These are phyloP conservation scores for Penicillium mononematosum DNA, from an alignment of 495 filamentous ascomycete species.

Conservation along the genomic window DNA sequence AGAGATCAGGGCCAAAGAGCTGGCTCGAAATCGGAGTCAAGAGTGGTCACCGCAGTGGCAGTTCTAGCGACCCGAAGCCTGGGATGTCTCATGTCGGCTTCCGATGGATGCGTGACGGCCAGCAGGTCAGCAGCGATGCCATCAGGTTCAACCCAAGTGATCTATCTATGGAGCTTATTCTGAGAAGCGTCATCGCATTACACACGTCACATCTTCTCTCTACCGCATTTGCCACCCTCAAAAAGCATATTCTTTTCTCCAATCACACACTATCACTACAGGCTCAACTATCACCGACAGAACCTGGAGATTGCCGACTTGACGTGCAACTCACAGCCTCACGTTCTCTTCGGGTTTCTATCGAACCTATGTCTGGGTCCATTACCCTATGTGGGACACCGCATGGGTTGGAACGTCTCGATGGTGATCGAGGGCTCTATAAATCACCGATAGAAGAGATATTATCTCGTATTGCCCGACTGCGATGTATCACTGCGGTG, in stretches of 20 bases:
- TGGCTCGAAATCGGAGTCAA: conserved; percentile 87
- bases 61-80: conserved; percentile 11
- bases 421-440: conserved; percentile 35
- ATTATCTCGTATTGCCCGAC: conserved; percentile 48
- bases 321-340: conserved; percentile 63
- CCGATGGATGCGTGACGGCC: conserved; percentile 81
- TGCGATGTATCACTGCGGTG: conserved; percentile 57
- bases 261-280: conserved; percentile 52
- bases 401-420: conserved; percentile 46
- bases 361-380: conserved; percentile 62
- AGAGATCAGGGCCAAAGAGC: conserved; percentile 65
- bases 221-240: conserved; percentile 57
- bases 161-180: conserved; percentile 68
- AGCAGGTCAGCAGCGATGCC: conserved; percentile 63
- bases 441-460: conserved; percentile 56
- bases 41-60: conserved; percentile 52
- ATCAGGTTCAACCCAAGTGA: conserved; percentile 63
- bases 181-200: conserved; percentile 70
- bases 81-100: conserved; percentile 56
- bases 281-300: conserved; percentile 52
- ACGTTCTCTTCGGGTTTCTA: conserved; percentile 55
- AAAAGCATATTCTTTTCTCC: conserved; percentile 56
- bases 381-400: conserved; percentile 40
- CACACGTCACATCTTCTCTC: conserved; percentile 68
- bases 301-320: conserved; percentile 65